Evolutionary conservation across 352 stramenopile genomes (phyloP).

Genomic region (Phytophthora uliginosa): DNA sequence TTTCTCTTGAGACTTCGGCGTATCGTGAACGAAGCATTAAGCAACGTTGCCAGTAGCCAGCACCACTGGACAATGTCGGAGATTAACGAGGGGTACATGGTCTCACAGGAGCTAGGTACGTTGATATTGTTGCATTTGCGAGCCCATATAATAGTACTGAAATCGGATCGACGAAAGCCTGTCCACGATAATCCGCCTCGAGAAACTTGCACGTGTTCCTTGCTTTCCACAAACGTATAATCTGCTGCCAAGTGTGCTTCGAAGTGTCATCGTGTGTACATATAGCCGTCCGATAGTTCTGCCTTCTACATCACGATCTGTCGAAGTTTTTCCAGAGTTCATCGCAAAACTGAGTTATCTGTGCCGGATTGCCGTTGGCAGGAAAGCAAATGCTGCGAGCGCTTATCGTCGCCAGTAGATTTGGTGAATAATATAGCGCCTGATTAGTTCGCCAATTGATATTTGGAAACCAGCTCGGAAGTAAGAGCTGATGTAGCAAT

Average conservation of each 20-base stretch:
- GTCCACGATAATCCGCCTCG: conserved; percentile 3
- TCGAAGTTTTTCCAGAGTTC: conserved; percentile 30
- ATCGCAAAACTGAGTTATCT: conserved; percentile 14
- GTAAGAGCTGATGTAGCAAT: conserved; percentile 42
- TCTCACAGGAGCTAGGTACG: conserved; percentile 25
- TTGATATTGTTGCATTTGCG: conserved; percentile 4
- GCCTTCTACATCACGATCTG: conserved; percentile 7
- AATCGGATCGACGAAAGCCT: conserved; percentile 16
- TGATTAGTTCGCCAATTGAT: conserved; percentile 39
- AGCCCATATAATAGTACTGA: conserved; percentile 26
- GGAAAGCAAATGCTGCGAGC: conserved; percentile 23
- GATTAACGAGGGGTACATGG: conserved; percentile 32
- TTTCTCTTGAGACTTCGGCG: background rate
- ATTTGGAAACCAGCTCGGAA: conserved; percentile 35
- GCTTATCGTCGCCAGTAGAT: conserved; percentile 4
- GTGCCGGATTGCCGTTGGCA: background rate
- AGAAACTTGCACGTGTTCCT: conserved; percentile 24
- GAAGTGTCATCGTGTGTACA: conserved; percentile 7
- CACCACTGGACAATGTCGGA: conserved; percentile 36
- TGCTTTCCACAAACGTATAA: conserved; percentile 25
- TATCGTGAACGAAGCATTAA: conserved; percentile 23
- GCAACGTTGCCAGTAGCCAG: conserved; percentile 23
- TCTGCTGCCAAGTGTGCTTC: conserved; percentile 15
- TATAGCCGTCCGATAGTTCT: conserved; percentile 8
- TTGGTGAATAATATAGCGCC: conserved; percentile 30